Percentiles rank a stretch among this genome's conserved stretches.
Conservation (phyloP, 371 early-diverging fungal species). For the Saksenaea oblongispora region DNA sequence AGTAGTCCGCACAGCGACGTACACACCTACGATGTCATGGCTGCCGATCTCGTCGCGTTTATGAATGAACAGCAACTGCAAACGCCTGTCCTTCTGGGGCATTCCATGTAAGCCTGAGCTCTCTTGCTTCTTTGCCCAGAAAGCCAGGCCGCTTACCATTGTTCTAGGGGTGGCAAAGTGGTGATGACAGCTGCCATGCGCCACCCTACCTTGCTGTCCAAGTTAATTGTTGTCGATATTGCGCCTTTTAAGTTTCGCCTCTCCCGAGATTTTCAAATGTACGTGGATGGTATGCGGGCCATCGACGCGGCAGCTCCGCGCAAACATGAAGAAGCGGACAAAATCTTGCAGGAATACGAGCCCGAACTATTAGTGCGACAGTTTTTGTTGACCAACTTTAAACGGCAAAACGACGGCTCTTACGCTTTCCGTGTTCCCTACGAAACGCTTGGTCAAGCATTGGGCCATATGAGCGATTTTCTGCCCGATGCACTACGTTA, state of each 20-base stretch:
- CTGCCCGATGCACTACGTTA: constrained; percentile 32
- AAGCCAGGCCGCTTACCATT: background rate
- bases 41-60: constrained; percentile 73
- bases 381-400: constrained; percentile 90
- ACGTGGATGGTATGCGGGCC: constrained; percentile 66
- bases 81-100: constrained; percentile 74
- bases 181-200: constrained; percentile 82
- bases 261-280: constrained; percentile 57
- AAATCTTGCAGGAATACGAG: constrained; percentile 61
- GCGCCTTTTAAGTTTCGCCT: constrained; percentile 65
- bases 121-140: background rate
- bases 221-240: constrained; percentile 88
- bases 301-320: constrained; percentile 59
- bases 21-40: constrained; percentile 80
- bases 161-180: constrained; percentile 83
- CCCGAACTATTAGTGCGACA: constrained; percentile 70
- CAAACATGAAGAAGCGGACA: constrained; percentile 76
- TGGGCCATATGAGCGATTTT: constrained; percentile 64
- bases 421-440: constrained; percentile 77
- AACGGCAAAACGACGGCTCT: constrained; percentile 42
- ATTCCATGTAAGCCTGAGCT: constrained; percentile 73
- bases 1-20: constrained; percentile 72
- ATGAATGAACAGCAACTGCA: constrained; percentile 56
- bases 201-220: constrained; percentile 56
- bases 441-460: constrained; percentile 56